These are phyloP conservation scores for Naganishia sp. DNA, from an alignment of 1,284 basidiomycete genomes.

Conservation along the genomic window DNA sequence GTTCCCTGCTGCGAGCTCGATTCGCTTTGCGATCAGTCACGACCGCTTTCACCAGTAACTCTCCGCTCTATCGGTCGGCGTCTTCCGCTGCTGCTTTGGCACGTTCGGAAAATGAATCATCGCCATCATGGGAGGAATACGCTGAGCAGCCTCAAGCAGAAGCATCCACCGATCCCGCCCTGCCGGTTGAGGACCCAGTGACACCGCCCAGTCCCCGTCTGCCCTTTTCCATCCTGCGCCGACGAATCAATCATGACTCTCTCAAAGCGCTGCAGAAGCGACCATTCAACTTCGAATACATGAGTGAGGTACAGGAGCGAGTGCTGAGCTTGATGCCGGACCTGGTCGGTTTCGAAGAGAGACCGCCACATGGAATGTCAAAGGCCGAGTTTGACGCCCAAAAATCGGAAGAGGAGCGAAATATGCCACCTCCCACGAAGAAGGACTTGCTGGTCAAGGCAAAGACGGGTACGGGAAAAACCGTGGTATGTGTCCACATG, in stretches of 20 bases:
- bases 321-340: constrained; percentile 65
- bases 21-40: constrained; percentile 5
- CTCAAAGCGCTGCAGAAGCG: constrained; percentile 65
- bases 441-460: constrained; percentile 58
- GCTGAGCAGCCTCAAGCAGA: neutral
- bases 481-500: constrained; percentile 59
- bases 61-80: constrained; percentile 6
- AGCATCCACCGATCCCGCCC: neutral
- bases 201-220: constrained; percentile 4
- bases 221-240: constrained; percentile 48
- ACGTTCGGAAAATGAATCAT: neutral
- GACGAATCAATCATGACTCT: constrained; percentile 57
- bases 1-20: constrained; percentile 17
- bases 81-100: constrained; percentile 16
- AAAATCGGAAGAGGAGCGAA: constrained; percentile 33
- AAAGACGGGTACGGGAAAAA: constrained; percentile 93
- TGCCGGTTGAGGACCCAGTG: constrained; percentile 14
- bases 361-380: constrained; percentile 18
- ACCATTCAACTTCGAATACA: constrained; percentile 71
- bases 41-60: neutral
- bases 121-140: constrained; percentile 23
- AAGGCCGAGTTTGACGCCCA: constrained; percentile 32
- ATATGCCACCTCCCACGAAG: constrained; percentile 36
- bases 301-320: constrained; percentile 82
- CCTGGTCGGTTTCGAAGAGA: constrained; percentile 47